Percentiles rank a stretch among this genome's conserved stretches.
Conservation (phyloP, 2,329 filamentous ascomycete genomes). For the Cytospora paraplurivora region DNA sequence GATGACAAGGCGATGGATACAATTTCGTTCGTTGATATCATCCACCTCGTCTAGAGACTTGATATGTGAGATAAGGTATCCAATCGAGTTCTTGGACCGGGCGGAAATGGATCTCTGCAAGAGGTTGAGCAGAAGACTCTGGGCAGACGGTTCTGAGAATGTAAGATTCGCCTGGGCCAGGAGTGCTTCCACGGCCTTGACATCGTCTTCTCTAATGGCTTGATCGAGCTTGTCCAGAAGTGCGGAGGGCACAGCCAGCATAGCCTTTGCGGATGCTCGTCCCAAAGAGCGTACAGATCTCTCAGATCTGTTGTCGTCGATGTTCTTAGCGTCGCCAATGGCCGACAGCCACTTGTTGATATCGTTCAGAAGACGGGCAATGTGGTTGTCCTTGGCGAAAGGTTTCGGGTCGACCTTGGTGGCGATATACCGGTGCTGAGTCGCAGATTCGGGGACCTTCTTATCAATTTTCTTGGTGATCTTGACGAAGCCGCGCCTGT, state of each 20-base stretch:
- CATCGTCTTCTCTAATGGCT: conserved; percentile 70
- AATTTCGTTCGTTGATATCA: conserved; percentile 93
- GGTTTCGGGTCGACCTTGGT: conserved; percentile 87
- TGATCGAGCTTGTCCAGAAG: conserved; percentile 72
- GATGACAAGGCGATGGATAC: conserved; percentile 89
- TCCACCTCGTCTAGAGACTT: conserved; percentile 79
- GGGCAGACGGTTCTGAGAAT: conserved; percentile 56
- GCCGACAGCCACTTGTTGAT: conserved; percentile 93
- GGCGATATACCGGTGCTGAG: conserved; percentile 83
- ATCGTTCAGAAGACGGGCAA: conserved; percentile 52
- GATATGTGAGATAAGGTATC: conserved; percentile 68
- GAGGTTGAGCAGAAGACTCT: conserved; percentile 75
- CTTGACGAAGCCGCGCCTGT: conserved; percentile 91
- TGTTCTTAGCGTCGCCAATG: conserved; percentile 74
- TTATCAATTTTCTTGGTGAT: conserved; percentile 99
- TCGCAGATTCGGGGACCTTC: conserved; percentile 74
- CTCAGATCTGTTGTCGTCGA: conserved; percentile 74
- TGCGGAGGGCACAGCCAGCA: conserved; percentile 69
- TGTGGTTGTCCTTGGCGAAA: conserved; percentile 74
- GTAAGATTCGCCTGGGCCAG: conserved; percentile 60
- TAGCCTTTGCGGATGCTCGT: conserved; percentile 73
- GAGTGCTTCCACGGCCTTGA: conserved; percentile 55
- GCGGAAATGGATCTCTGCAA: conserved; percentile 76
- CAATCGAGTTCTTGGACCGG: conserved; percentile 68
- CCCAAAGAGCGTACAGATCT: conserved; percentile 76